These are phyloP conservation scores for Neopestalotiopsis sp. DNA, from an alignment of 2,329 filamentous ascomycete species.

Conservation along the genomic window DNA sequence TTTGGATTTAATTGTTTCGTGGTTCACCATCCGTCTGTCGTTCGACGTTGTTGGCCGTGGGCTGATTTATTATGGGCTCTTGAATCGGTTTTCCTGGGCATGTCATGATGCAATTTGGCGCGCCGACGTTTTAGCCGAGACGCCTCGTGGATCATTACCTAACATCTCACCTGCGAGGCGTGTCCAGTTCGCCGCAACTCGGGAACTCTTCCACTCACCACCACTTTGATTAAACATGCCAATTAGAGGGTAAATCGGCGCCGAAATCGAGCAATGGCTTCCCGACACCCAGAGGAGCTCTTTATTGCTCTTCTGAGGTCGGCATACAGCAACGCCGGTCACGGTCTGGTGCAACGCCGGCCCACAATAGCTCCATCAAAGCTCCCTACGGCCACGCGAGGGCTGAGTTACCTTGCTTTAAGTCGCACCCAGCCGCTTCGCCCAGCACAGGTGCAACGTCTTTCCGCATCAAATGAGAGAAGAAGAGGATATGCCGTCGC, in stretches of 20 bases:
- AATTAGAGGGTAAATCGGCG: slow-evolving; percentile 15
- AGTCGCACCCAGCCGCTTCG: slow-evolving; percentile 17
- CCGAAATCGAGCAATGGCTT: slow-evolving; percentile 32
- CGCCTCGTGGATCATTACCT: slow-evolving; percentile 6
- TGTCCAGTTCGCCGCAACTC: neutral
- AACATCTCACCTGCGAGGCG: slow-evolving; percentile 1
- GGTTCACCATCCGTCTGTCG: neutral
- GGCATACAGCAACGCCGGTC: slow-evolving; percentile 30
- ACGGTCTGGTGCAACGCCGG: slow-evolving; percentile 24
- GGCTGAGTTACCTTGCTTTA: slow-evolving; percentile 11
- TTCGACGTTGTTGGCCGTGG: neutral
- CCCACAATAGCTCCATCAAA: slow-evolving; percentile 21
- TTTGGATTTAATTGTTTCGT: too few relatives aligned
- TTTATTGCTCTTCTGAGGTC: slow-evolving; percentile 34
- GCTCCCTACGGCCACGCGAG: slow-evolving; percentile 17
- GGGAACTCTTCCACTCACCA: neutral
- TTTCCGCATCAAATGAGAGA: slow-evolving; percentile 15
- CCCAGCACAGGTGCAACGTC: slow-evolving; percentile 13
- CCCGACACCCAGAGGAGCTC: slow-evolving; percentile 32
- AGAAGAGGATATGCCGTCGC: slow-evolving; percentile 27
- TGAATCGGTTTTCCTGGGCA: neutral
- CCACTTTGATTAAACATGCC: slow-evolving; percentile 15
- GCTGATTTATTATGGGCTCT: neutral
- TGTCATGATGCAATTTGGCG: slow-evolving; percentile 5
- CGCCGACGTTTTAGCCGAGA: slow-evolving; percentile 16